Percentiles rank a stretch among this genome's conserved stretches.
These are phyloP conservation scores for Elsinoe fawcettii DNA, from an alignment of 2,329 filamentous ascomycete genomes.

Conservation along the genomic window DNA sequence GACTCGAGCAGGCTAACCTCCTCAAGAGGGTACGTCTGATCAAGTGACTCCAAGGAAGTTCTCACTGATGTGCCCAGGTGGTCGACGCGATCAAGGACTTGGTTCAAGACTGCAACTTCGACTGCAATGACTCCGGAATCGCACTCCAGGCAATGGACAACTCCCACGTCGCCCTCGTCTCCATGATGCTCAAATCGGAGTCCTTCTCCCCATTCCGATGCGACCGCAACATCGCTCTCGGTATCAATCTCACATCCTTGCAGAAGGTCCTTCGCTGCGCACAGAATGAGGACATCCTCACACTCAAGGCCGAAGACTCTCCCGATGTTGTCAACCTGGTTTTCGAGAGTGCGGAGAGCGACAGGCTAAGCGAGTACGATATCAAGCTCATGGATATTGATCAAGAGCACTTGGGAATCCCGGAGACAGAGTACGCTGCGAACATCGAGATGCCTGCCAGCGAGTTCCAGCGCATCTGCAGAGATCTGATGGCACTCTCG, in stretches of 20 bases:
- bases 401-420: conserved; percentile 97
- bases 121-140: conserved; percentile 99
- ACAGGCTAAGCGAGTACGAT: conserved; percentile 96
- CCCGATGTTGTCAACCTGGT: conserved; percentile 92
- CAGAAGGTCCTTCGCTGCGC: conserved; percentile 95
- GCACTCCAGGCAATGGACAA: conserved; percentile 99
- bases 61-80: conserved; percentile 51
- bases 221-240: conserved; percentile 97
- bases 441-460: conserved; percentile 79
- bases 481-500: conserved; percentile 82
- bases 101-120: conserved; percentile 99
- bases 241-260: conserved; percentile 91
- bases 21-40: conserved; percentile 73
- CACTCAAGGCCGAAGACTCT: conserved; percentile 93
- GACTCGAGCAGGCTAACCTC: conserved; percentile 84
- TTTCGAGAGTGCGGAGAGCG: conserved; percentile 83
- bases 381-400: conserved; percentile 99
- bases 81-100: conserved; percentile 99
- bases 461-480: conserved; percentile 93
- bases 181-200: conserved; percentile 96
- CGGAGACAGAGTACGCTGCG: conserved; percentile 95
- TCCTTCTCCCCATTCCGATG: conserved; percentile 92
- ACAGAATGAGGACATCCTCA: conserved; percentile 88
- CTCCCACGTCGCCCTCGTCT: conserved; percentile 96
- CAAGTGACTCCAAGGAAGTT: too few species aligned